Conservation (phyloP, 176 grass and related monocot genomes). For the Oryza nivara region DNA sequence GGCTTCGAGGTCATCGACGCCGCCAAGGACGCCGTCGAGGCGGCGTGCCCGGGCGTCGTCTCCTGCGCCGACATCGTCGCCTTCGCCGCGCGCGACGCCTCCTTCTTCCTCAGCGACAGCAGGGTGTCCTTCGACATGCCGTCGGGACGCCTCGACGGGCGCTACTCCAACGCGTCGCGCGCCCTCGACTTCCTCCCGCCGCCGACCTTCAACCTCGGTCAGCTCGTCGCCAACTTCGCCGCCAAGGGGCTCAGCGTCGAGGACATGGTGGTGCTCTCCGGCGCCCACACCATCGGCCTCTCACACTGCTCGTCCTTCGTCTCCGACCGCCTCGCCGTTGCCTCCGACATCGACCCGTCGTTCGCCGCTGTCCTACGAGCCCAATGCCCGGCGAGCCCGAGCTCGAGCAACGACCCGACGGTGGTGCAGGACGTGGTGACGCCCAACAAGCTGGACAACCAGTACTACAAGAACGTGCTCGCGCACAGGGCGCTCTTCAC, state of each 20-base stretch:
- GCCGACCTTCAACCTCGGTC: neutral
- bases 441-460: conserved; percentile 28
- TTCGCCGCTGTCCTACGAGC: neutral
- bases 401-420: conserved; percentile 28
- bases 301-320: conserved; percentile 56
- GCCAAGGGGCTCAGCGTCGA: conserved; percentile 36
- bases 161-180: neutral
- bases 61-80: conserved; percentile 62
- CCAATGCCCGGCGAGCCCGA: conserved; percentile 10
- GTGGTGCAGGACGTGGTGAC: conserved; percentile 50
- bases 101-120: conserved; percentile 28
- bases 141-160: conserved; percentile 51
- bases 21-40: conserved; percentile 55
- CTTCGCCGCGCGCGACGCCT: conserved; percentile 51
- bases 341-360: neutral
- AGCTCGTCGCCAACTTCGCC: conserved; percentile 21
- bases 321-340: conserved; percentile 8
- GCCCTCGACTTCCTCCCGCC: conserved; percentile 33
- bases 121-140: conserved; percentile 34
- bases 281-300: conserved; percentile 48
- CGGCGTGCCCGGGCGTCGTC: conserved; percentile 32
- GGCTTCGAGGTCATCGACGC: conserved; percentile 70
- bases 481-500: conserved; percentile 46
- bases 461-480: conserved; percentile 60
- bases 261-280: conserved; percentile 54